Base-by-base conservation (phyloP, 495 filamentous ascomycete species). In the Lasiosphaeris hirsuta region DNA sequence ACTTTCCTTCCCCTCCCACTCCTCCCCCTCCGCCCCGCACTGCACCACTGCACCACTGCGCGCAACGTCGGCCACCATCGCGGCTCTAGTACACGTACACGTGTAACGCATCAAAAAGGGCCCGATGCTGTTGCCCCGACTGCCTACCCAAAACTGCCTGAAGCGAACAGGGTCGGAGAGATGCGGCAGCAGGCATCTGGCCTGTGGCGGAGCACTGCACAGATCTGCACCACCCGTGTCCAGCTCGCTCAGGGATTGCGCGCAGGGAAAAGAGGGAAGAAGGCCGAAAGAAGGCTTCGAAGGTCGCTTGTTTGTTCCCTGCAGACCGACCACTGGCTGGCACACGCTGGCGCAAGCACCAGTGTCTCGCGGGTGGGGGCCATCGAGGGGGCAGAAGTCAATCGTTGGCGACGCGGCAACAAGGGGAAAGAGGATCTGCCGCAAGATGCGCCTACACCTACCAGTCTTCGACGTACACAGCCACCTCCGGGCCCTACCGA, bases 401-500 rank as follows among this genome's bases (percentile, higher is more conserved):
- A 30, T 33, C 46, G 15, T 34, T 36, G 49, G 18, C 19, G 36
- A 23, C 23, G 5, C 23, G 23, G 23, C 23, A 30, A 30, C 23
- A 30, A 30, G 23, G 23, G 23, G 23, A 30, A 15, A 23, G 35
- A 51, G 15, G 53, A 55, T 55, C 42, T 55, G 53, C 53, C 46
- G 41, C 53, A 55, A 19, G 41, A 55, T 10, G 17, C 17, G 30
- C 43, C 43, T 45, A 33, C 42, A 36, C 41, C n/a, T 19, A 38
- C 23, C 23, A 30, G 23, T 30, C 23, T 30, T 2, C 23, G 23
- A 30, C 23, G 23, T 30, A 42, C 53, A 46, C 53, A 46, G 53
- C 53, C 53, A 55, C 53, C 53, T 55, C 53, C 53, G 41, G 53
- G 43, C 53, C 52, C 42, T 18, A 47, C 53, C 53, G 42, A 15